Conservation (phyloP, 768 basidiomycete species). For the Boletus coccyginus region DNA sequence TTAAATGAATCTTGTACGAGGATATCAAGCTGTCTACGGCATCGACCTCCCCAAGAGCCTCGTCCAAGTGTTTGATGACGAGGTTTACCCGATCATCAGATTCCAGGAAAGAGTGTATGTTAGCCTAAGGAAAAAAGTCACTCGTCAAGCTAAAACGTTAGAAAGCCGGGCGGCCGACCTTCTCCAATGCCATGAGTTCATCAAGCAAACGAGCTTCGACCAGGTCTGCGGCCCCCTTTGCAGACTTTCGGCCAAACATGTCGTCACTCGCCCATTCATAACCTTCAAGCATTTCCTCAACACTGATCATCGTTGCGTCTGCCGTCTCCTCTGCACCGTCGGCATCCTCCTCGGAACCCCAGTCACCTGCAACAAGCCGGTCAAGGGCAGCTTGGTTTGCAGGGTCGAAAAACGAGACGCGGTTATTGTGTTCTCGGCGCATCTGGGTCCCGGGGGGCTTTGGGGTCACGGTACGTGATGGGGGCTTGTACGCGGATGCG, state of each 20-base stretch:
- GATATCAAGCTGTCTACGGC: slow-evolving; percentile 86
- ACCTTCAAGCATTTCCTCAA: slow-evolving; percentile 98
- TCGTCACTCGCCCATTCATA: slow-evolving; percentile 94
- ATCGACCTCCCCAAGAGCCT: slow-evolving; percentile 85
- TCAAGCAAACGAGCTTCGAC: slow-evolving; percentile 88
- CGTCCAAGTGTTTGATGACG: slow-evolving; percentile 87
- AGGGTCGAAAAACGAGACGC: slow-evolving; percentile 82
- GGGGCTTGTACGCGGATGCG: slow-evolving; percentile 20
- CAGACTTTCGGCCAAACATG: slow-evolving; percentile 61
- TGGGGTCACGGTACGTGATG: slow-evolving; percentile 29
- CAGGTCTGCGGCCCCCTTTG: slow-evolving; percentile 78
- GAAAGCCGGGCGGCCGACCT: slow-evolving; percentile 46
- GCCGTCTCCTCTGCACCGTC: slow-evolving; percentile 67
- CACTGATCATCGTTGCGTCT: slow-evolving; percentile 82
- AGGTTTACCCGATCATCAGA: slow-evolving; percentile 86
- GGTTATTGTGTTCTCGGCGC: slow-evolving; percentile 61
- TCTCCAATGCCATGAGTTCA: slow-evolving; percentile 90
- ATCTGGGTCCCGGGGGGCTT: slow-evolving; percentile 32
- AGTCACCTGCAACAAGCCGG: slow-evolving; percentile 54
- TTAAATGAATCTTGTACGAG: slow-evolving; percentile 94
- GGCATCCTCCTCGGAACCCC: slow-evolving; percentile 48
- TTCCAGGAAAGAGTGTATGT: slow-evolving; percentile 96
- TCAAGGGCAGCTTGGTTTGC: slow-evolving; percentile 72
- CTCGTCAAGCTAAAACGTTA: neutral
- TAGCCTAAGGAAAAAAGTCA: slow-evolving; percentile 52